Evolutionary conservation across 805 yeast species (phyloP), one percentile per base, ranked within the genome.

Genomic region (Candida chauliodis): DNA sequence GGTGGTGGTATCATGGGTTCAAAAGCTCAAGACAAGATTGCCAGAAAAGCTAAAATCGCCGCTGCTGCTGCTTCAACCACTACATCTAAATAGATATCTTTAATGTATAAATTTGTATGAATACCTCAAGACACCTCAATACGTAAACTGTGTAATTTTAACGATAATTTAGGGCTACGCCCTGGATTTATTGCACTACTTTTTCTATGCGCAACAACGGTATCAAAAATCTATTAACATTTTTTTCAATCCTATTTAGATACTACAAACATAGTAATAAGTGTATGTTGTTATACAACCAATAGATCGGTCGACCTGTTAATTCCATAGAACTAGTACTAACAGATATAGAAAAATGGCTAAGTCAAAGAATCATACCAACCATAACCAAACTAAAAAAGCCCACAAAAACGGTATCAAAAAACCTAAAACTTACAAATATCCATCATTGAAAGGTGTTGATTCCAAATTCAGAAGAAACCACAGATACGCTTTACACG

Each of bases 351-450:
- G 63, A 66, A 71, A 62, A 76, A 91, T 93, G 99, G 72, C 99
- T 75, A 93, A 93, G 80, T 91, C 98, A 59, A 93, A 93, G 96
- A 93, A 93, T 79, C 98, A 93, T 75, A 93, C 99, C 76, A 90
- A 89, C 77, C 99, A 93, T 78, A 93, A 93, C 95, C 98, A 91
- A 78, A 86, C 84, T 89, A 85, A 76, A 73, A 93, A 93, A 95
- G 98, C 98, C 67, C 99, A 93, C 97, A 90, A 84, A 72, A 93
- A 93, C 85, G 99, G 99, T 79, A 91, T 93, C 80, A 91, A 91
- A 86, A 93, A 91, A 90, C 96, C 97, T 63, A 86, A 80, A 83
- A 84, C 96, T 68, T 76, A 81, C 95, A 90, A 87, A 80, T 89
- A 91, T 83, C 96, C 96, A 59, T 90, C 98, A 55, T 80, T 88